These are phyloP conservation scores for Rhodamnia argentea DNA, from an alignment of 345 rosid genomes.

Conservation along the genomic window DNA sequence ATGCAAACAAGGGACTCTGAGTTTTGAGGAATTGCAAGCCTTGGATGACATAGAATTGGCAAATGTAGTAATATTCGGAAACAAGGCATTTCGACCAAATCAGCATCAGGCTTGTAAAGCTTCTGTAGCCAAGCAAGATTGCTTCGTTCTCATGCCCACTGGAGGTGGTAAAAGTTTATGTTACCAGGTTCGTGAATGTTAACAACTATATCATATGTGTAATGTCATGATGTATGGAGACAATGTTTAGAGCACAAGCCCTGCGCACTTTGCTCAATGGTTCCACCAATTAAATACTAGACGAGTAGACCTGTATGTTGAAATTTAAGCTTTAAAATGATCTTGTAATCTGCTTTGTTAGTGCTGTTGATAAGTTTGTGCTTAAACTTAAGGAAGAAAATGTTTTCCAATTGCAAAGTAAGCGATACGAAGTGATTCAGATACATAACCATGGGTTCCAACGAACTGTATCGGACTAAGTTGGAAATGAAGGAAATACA, in stretches of 20 bases:
- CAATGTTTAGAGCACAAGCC: not conserved
- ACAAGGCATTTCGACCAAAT: conserved; percentile 52
- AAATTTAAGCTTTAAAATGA: not conserved
- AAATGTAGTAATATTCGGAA: conserved; percentile 78
- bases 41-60: conserved; percentile 83
- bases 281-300: not conserved
- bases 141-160: conserved; percentile 83
- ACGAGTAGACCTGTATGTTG: not conserved
- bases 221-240: not conserved
- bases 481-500: not conserved
- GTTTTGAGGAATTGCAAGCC: conserved; percentile 57
- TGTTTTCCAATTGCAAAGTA: not conserved
- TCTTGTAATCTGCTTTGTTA: not conserved
- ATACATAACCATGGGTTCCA: not conserved
- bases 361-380: not conserved
- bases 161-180: conserved; percentile 95
- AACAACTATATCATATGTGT: not conserved
- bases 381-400: not conserved
- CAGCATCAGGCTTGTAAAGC: conserved; percentile 84
- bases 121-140: conserved; percentile 55
- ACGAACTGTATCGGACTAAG: not conserved
- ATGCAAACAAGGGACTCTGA: conserved; percentile 26
- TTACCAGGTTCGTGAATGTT: conserved; percentile 53
- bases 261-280: not conserved
- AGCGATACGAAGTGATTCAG: not conserved